phyloP scores from a whole-genome alignment of 371 early-diverging fungal species.

The Mucor racemosus region DNA sequence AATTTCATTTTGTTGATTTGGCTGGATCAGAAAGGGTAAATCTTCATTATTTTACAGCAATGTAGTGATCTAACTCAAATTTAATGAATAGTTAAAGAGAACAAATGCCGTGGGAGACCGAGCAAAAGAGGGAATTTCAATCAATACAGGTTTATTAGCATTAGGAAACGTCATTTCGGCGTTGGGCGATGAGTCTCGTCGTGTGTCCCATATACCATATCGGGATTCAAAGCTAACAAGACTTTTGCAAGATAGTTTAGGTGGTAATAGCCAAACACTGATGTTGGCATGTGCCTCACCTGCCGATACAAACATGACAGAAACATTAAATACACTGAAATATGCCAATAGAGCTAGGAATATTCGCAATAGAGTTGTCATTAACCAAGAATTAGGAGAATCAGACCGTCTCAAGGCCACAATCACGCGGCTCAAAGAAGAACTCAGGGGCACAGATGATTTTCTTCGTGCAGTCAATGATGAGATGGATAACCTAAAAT shows the following conservation, averaged over 20 bases:
- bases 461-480: conserved; percentile 47
- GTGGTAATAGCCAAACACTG: conserved; percentile 89
- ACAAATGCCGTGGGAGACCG: conserved; percentile 95
- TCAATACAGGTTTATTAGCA: conserved; percentile 97
- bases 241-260: conserved; percentile 95
- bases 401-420: conserved; percentile 52
- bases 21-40: conserved; percentile 96
- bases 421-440: conserved; percentile 41
- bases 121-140: conserved; percentile 97
- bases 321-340: conserved; percentile 91
- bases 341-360: conserved; percentile 91
- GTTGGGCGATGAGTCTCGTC: conserved; percentile 72
- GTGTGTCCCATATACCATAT: conserved; percentile 88
- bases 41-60: background rate
- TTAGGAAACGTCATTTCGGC: conserved; percentile 99
- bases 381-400: conserved; percentile 78
- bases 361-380: conserved; percentile 76
- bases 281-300: conserved; percentile 95
- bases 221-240: conserved; percentile 98
- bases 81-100: conserved; percentile 76
- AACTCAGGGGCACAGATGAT: conserved; percentile 41
- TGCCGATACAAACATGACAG: conserved; percentile 80
- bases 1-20: conserved; percentile 98
- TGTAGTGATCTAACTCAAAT: no score
- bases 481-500: conserved; percentile 51